Percentiles rank a stretch among this genome's conserved stretches.
Evolutionary conservation across 306 rosid species (phyloP).

Genomic region (Echinosophora koreensis): DNA sequence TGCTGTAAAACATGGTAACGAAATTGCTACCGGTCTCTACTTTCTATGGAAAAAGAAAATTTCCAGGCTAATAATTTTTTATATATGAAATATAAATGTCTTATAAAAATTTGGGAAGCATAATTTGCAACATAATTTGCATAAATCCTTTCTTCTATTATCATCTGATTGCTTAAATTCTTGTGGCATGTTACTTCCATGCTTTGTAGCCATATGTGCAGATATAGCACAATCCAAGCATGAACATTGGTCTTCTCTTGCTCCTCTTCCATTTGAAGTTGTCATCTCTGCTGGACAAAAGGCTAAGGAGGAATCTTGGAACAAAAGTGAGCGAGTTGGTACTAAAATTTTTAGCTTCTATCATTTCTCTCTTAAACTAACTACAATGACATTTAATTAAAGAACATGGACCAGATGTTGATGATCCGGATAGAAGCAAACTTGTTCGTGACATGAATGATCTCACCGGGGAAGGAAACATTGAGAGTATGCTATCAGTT

Average conservation of each 20-base stretch:
- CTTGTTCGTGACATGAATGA: conserved; percentile 76
- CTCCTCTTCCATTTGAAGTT: conserved; percentile 95
- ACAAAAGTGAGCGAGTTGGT: conserved; percentile 58
- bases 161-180: conserved; percentile 39
- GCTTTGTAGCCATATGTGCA: conserved; percentile 78
- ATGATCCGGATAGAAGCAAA: conserved; percentile 75
- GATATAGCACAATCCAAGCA: conserved; percentile 82
- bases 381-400: conserved; percentile 32
- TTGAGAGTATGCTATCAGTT: conserved; percentile 97
- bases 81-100: conserved; percentile 27
- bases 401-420: conserved; percentile 61
- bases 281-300: conserved; percentile 96
- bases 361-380: conserved; percentile 22
- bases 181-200: conserved; percentile 45
- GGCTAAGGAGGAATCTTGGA: conserved; percentile 95
- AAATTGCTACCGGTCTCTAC: conserved; percentile 43
- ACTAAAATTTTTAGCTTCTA: conserved; percentile 14
- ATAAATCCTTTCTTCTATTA: conserved; percentile 29
- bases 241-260: conserved; percentile 94
- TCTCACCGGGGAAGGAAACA: conserved; percentile 93
- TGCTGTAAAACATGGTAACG: conserved; percentile 86
- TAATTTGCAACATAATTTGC: too few species aligned
- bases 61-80: conserved; percentile 39
- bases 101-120: conserved; percentile 33
- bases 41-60: conserved; percentile 37